These are phyloP conservation scores for Sporodiniella umbellata DNA, from an alignment of 371 early-diverging fungal genomes.

Conservation along the genomic window DNA sequence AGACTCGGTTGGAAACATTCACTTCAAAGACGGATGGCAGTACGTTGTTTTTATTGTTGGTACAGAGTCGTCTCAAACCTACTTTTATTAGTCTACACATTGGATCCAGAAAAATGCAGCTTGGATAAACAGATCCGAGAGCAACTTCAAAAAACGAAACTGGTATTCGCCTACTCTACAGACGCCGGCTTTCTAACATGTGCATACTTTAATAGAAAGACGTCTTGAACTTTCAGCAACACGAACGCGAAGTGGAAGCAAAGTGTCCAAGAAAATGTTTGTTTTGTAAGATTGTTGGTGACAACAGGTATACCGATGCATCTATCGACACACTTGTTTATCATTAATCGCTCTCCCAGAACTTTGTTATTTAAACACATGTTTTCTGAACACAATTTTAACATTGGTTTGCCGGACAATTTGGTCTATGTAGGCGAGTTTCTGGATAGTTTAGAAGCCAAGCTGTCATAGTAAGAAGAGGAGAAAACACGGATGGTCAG, in stretches of 20 bases:
- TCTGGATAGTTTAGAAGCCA: constrained; percentile 72
- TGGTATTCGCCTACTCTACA: constrained; percentile 38
- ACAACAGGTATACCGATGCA: constrained; percentile 52
- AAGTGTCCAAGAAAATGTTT: constrained; percentile 79
- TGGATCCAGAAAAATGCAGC: constrained; percentile 59
- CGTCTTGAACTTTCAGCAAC: constrained; percentile 74
- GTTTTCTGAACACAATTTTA: constrained; percentile 90
- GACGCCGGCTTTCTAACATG: neutral
- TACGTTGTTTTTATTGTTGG: no score
- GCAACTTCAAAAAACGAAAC: constrained; percentile 67
- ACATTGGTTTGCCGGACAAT: constrained; percentile 92
- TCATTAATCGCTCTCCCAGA: no score
- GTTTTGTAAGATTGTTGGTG: constrained; percentile 82
- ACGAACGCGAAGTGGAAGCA: constrained; percentile 73
- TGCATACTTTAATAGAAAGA: constrained; percentile 49
- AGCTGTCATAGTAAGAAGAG: constrained; percentile 62
- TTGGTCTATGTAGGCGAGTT: constrained; percentile 87
- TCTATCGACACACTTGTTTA: no score
- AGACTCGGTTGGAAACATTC: constrained; percentile 25
- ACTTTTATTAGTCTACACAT: constrained; percentile 44
- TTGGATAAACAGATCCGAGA: constrained; percentile 72
- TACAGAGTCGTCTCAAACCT: no score
- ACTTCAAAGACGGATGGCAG: no score
- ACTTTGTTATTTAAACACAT: constrained; percentile 80
- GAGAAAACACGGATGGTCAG: neutral